A percentile compares a stretch with the other conserved stretches of the same genome.
These are phyloP conservation scores for Globisporangium solare DNA, from an alignment of 352 stramenopile genomes.

Conservation along the genomic window DNA sequence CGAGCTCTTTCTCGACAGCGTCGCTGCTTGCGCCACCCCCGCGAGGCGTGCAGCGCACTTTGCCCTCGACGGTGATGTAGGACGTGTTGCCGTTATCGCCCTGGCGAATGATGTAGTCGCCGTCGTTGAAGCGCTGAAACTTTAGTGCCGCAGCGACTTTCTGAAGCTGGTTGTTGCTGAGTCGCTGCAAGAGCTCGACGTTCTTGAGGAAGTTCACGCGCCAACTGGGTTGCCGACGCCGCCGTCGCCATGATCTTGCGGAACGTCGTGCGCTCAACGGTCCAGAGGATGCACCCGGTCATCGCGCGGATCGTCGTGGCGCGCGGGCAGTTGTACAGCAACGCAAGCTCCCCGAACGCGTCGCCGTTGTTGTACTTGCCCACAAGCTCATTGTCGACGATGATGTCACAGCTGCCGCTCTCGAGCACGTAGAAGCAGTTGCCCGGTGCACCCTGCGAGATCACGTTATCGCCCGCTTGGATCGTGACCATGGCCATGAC, in stretches of 20 bases:
- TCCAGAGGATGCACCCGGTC: slow-evolving; percentile 88
- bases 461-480: slow-evolving; percentile 59
- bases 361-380: slow-evolving; percentile 75
- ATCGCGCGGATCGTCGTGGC: slow-evolving; percentile 91
- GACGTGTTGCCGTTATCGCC: slow-evolving; percentile 95
- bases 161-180: slow-evolving; percentile 83
- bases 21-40: slow-evolving; percentile 30
- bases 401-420: slow-evolving; percentile 84
- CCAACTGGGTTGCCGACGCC: slow-evolving; percentile 64
- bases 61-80: slow-evolving; percentile 96
- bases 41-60: slow-evolving; percentile 74
- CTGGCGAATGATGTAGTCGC: slow-evolving; percentile 92
- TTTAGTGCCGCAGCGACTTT: slow-evolving; percentile 83
- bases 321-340: slow-evolving; percentile 96
- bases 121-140: slow-evolving; percentile 80
- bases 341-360: slow-evolving; percentile 94
- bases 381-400: slow-evolving; percentile 74
- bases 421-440: slow-evolving; percentile 94
- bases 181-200: slow-evolving; percentile 88
- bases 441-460: slow-evolving; percentile 77
- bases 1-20: slow-evolving; percentile 66
- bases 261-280: slow-evolving; percentile 88
- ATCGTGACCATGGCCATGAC: slow-evolving; percentile 77
- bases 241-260: slow-evolving; percentile 81
- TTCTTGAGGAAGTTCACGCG: slow-evolving; percentile 92